Percentiles rank a stretch among this genome's conserved stretches.
phyloP scores from a whole-genome alignment of 129 eudicot species.

The Chrysanthemum seticuspe region DNA sequence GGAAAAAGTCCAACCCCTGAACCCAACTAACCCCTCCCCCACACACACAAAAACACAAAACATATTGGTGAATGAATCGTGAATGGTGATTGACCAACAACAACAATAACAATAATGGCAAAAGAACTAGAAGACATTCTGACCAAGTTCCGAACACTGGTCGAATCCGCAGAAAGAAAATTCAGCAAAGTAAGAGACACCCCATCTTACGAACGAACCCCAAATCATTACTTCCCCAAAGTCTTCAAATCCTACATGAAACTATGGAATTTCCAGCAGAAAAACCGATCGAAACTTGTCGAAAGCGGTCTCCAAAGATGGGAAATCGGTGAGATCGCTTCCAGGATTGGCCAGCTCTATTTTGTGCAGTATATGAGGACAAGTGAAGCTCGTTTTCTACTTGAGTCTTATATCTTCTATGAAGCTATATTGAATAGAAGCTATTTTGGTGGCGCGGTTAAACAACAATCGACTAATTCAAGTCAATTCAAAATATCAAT shows the following conservation, averaged over 20 bases:
- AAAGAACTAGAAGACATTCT: constrained; percentile 49
- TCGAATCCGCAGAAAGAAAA: constrained; percentile 69
- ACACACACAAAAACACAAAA: not conserved
- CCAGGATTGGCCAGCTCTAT: constrained; percentile 90
- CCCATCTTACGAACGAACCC: constrained; percentile 53
- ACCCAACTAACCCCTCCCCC: constrained; percentile 19
- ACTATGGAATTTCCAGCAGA: constrained; percentile 85
- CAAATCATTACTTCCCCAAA: constrained; percentile 67
- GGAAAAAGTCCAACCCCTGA: constrained; percentile 33
- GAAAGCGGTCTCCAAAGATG: constrained; percentile 80
- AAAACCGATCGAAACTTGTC: constrained; percentile 55
- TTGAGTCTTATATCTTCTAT: constrained; percentile 82
- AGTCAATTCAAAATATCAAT: no score
- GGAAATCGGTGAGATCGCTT: constrained; percentile 99
- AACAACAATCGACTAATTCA: no score
- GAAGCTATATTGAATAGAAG: constrained; percentile 73
- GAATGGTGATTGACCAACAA: no score
- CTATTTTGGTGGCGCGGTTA: constrained; percentile 41
- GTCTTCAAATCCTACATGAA: constrained; percentile 85
- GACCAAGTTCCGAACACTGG: constrained; percentile 53
- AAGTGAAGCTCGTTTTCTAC: constrained; percentile 78
- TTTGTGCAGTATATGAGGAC: constrained; percentile 89
- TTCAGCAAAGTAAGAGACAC: constrained; percentile 82
- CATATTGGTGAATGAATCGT: not conserved
- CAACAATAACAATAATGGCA: not conserved